Conservation (phyloP, 345 rosid genomes). For the Heritiera littoralis region DNA sequence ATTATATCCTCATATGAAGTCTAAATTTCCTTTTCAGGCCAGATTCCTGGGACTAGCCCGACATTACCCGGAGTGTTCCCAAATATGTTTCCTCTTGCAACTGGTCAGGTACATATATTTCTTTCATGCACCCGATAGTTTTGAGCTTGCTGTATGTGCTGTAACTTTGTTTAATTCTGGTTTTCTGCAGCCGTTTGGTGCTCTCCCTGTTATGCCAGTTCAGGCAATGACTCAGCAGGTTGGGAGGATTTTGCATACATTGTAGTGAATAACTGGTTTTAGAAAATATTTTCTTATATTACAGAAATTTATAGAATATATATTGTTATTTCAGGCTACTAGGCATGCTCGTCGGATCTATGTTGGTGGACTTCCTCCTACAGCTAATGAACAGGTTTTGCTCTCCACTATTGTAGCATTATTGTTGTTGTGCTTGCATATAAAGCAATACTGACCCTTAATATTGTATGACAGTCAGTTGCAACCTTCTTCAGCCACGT, state of each 20-base stretch:
- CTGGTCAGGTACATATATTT: conserved; percentile 61
- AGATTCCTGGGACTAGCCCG: conserved; percentile 69
- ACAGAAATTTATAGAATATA: background rate
- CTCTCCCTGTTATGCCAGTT: conserved; percentile 87
- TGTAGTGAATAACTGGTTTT: background rate
- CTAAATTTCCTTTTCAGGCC: conserved; percentile 54
- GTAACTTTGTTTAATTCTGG: conserved; percentile 25
- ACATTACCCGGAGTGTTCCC: conserved; percentile 82
- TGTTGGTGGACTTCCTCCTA: conserved; percentile 97
- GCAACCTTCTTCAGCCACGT: conserved; percentile 94
- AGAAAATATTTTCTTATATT: background rate
- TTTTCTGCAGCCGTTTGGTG: conserved; percentile 60
- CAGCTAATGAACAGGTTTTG: conserved; percentile 94
- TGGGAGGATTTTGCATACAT: conserved; percentile 15
- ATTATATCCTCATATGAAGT: conserved; percentile 25
- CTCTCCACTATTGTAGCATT: background rate
- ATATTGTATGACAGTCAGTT: conserved; percentile 62
- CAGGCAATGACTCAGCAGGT: conserved; percentile 99
- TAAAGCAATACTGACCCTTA: conserved; percentile 23
- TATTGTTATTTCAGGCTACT: conserved; percentile 65
- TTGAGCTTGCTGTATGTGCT: conserved; percentile 19
- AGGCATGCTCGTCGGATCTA: conserved; percentile 99
- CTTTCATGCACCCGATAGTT: background rate
- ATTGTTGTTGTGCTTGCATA: background rate
- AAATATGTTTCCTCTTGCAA: conserved; percentile 67